A percentile compares a stretch with the other conserved stretches of the same genome.
phyloP scores from a whole-genome alignment of 495 filamentous ascomycete species.

The Penicillium desertorum region DNA sequence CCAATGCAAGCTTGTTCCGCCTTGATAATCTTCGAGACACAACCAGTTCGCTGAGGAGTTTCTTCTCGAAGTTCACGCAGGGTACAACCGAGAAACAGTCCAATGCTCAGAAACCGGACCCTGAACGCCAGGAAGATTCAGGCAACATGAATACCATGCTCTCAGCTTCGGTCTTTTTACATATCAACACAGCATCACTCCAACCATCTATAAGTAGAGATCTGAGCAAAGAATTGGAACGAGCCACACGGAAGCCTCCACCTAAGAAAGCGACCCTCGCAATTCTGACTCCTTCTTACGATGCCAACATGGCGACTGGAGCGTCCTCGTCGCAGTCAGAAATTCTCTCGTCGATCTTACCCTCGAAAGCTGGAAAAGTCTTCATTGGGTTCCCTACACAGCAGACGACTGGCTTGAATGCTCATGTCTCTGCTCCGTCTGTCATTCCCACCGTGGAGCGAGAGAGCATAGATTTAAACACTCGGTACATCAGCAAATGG shows the following conservation, averaged over 20 bases:
- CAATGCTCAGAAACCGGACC: slow-evolving; percentile 29
- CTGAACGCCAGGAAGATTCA: slow-evolving; percentile 36
- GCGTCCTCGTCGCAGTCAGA: slow-evolving; percentile 61
- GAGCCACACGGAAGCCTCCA: slow-evolving; percentile 95
- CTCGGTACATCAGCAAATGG: slow-evolving; percentile 89
- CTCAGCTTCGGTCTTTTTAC: slow-evolving; percentile 78
- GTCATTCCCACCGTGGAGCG: slow-evolving; percentile 98
- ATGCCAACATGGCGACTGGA: slow-evolving; percentile 69
- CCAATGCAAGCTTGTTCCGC: slow-evolving; percentile 46
- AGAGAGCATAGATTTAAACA: slow-evolving; percentile 95
- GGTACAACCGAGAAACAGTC: slow-evolving; percentile 37
- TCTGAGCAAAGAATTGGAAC: slow-evolving; percentile 84
- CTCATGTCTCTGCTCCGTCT: slow-evolving; percentile 97
- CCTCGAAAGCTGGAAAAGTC: slow-evolving; percentile 80
- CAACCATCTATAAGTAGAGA: slow-evolving; percentile 62
- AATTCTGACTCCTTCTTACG: slow-evolving; percentile 86
- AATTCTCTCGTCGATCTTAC: slow-evolving; percentile 86
- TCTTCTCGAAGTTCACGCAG: slow-evolving; percentile 72
- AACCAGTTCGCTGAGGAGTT: slow-evolving; percentile 65
- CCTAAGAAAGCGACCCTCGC: slow-evolving; percentile 82
- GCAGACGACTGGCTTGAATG: slow-evolving; percentile 90
- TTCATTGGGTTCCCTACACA: slow-evolving; percentile 98
- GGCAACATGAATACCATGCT: slow-evolving; percentile 64
- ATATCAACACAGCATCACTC: slow-evolving; percentile 82
- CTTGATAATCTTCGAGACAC: slow-evolving; percentile 44